These are phyloP conservation scores for Colletotrichum lini DNA, from an alignment of 2,329 filamentous ascomycete species.

Conservation along the genomic window DNA sequence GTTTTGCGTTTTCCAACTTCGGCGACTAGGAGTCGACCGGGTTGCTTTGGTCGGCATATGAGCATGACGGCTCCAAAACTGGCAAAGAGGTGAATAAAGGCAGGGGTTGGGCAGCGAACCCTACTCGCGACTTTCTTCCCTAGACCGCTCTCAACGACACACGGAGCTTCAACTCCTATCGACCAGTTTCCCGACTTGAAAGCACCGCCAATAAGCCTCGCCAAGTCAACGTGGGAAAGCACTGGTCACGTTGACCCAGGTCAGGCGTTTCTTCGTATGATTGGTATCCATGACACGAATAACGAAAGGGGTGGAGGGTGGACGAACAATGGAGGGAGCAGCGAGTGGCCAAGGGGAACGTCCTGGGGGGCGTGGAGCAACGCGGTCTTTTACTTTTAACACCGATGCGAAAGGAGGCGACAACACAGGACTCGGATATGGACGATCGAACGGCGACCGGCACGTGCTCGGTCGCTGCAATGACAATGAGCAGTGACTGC, in stretches of 20 bases:
- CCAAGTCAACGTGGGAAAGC: conserved; percentile 5
- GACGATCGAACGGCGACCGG: conserved; percentile 6
- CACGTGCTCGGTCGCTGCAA: conserved; percentile 20
- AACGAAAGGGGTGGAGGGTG: conserved; percentile 13
- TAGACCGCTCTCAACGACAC: conserved; percentile 17
- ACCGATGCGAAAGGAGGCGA: conserved; percentile 19
- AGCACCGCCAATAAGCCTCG: neutral
- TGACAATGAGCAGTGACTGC: conserved; percentile 16
- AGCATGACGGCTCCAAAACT: conserved; percentile 10
- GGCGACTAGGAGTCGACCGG: conserved; percentile 3
- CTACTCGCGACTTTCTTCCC: conserved; percentile 30
- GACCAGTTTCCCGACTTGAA: neutral
- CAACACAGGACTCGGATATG: conserved; percentile 17
- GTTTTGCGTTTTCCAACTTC: conserved; percentile 25
- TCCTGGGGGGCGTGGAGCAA: neutral
- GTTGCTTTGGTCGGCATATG: conserved; percentile 28
- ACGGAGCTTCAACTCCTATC: conserved; percentile 3
- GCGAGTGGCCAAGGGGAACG: conserved; percentile 6
- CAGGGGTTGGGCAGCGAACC: conserved; percentile 17
- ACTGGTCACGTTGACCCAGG: conserved; percentile 27
- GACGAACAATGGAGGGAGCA: conserved; percentile 1
- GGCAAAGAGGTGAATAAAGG: conserved; percentile 10
- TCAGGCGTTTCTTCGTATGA: conserved; percentile 27
- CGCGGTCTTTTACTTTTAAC: conserved; percentile 30
- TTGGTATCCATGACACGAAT: conserved; percentile 25